A percentile compares a stretch with the other conserved stretches of the same genome.
Conservation (phyloP, 169 alveolate species). For the Plasmodium malariae region DNA sequence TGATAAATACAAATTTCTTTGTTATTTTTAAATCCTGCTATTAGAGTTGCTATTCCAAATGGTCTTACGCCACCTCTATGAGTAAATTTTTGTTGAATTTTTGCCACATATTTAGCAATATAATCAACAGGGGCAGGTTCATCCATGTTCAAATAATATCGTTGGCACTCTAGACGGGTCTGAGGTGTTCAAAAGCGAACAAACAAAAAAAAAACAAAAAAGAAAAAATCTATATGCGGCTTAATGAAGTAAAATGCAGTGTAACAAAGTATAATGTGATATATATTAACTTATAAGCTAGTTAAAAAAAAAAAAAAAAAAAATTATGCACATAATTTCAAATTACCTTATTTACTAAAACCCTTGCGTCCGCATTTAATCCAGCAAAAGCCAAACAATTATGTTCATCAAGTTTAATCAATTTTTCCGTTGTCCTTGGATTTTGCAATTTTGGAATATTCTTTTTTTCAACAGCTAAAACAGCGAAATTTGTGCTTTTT, state of each 20-base stretch:
- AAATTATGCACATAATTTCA: neutral
- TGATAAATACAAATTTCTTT: constrained; percentile 94
- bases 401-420: constrained; percentile 94
- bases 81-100: constrained; percentile 96
- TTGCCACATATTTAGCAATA: constrained; percentile 95
- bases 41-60: constrained; percentile 97
- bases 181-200: constrained; percentile 15
- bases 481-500: constrained; percentile 95
- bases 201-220: neutral
- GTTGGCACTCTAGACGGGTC: constrained; percentile 97
- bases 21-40: constrained; percentile 94
- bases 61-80: constrained; percentile 99
- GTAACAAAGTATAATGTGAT: too few species aligned
- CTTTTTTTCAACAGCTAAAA: constrained; percentile 98
- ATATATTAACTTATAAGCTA: constrained; percentile 7
- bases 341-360: constrained; percentile 92
- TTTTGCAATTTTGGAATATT: constrained; percentile 96
- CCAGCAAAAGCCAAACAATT: constrained; percentile 98
- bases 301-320: constrained; percentile 15
- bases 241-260: too few species aligned
- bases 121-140: constrained; percentile 97
- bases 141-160: constrained; percentile 95
- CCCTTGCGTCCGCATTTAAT: constrained; percentile 99
- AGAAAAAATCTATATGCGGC: too few species aligned
- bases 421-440: constrained; percentile 92